Base-by-base conservation (phyloP, 2,329 filamentous ascomycete genomes). In the Fusarium domesticum region DNA sequence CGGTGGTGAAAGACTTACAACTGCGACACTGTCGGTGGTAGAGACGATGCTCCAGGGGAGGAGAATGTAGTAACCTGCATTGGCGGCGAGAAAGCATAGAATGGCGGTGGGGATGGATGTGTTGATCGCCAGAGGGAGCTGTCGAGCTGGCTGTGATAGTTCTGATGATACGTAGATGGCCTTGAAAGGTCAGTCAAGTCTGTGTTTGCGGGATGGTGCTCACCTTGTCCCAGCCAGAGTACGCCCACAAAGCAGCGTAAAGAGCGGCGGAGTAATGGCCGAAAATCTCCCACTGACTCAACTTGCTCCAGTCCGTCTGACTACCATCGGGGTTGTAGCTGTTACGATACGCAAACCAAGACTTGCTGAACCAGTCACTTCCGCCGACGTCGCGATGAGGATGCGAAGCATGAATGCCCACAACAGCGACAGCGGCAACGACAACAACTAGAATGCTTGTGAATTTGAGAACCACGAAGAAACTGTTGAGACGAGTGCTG, bases 141-240 rank as follows among this genome's bases (percentile, higher is more conserved):
- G 77, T 15, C 68, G 69, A 0, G 70, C 73, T 0, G 77, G 77
- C 0, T 69, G 58, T 0, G 69, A 72, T 6, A 81, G 68, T 56
- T 81, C 77, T 0, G 75, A 73, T 0, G 75, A 73, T 36, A 81
- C 68, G 51, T 80, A 81, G 39, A 79, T 73, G 4, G 76, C 77
- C 75, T 76, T 5, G 6, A 15, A 6, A 30, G n/a, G 25, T 49
- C 18, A 49, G 35, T 7, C n/a, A 2, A n/a, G n/a, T n/a, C n/a
- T 16, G n/a, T n/a, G n/a, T 7, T 4, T 16, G n/a, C 1, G 2
- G 31, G 18, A 18, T 23, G n/a, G 10, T 6, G 3, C 70, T 65
- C 31, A 78, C 78, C 66, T 83, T 84, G 43, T 84, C 81, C 81
- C 81, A 85, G 0, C 81, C 81, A 0, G 77, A 81, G 47, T 83